Evolutionary conservation across 352 stramenopile species (phyloP), one percentile per base, ranked within the genome.

Genomic region (Globisporangium rhizosaccharum): DNA sequence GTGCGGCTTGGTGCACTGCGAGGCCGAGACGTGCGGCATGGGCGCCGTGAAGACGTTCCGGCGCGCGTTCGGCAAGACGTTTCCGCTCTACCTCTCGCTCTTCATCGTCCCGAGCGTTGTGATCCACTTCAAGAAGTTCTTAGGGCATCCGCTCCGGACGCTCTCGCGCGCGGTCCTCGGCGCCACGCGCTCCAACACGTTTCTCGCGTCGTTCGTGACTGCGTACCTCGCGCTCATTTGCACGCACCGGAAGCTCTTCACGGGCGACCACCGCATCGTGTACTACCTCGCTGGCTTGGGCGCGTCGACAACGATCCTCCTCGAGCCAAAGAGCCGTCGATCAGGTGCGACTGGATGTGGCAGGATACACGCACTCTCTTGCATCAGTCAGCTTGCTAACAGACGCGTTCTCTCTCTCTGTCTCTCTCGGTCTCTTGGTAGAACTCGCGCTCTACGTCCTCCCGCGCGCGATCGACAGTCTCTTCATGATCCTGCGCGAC

Each of bases 81-180:
- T 91, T 59, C 85, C 85, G 48, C 71, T 94, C 28, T 94, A 94
- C 60, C 67, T 94, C 50, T 92, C 85, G 56, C 77, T 94, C 53
- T 92, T 89, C 62, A 91, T 92, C 57, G 85, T 90, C 47, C 85
- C 85, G 48, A 79, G 73, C 25, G 72, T 94, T 49, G 85, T 94
- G 41, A 85, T 94, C 53, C 76, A 86, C 55, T 91, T 92, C 55
- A 88, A 88, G 56, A 79, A 80, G 56, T 94, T 94, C 62, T 53
- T 92, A 44, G 66, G 70, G n/a, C 39, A 70, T 12, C 85, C 85
- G 1, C 64, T 88, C 20, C 54, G 63, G 15, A 83, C 76, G 26
- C 69, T 92, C 14, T 64, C 64, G n/a, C 71, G 70, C 45, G 85
- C 77, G 5, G 78, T 84, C 25, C 57, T 88, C 26, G 79, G 79